Base-by-base conservation (phyloP, 768 basidiomycete genomes). In the Boletus sp. region DNA sequence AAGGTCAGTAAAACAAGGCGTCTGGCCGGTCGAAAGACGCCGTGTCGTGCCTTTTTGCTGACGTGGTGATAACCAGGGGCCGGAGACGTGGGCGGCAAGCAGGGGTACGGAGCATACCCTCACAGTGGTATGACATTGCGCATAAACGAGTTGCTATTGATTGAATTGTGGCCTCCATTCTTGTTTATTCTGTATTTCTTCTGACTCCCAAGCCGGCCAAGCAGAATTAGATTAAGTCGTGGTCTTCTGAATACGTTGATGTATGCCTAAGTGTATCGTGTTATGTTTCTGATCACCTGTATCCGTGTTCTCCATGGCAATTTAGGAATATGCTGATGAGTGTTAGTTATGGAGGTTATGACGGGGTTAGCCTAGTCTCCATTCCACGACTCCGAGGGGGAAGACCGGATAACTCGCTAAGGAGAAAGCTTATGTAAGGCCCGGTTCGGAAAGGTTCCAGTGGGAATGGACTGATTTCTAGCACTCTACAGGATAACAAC, bases 61-160 rank as follows among this genome's bases (percentile, higher is more conserved):
- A 54, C 11, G 18, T 4, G 24, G 33, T 48, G 9, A 17, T 20
- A 30, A 24, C 15, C 45, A 71, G 70, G 70, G 70, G 20, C 71
- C 70, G 4, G 67, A 73, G 53, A 60, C 70, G 8, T 71, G 70
- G 70, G 60, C 60, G 5, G 61, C 69, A 1, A 70, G 70, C 40
- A 64, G 66, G 47, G 70, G 70, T 3, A 71, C 66, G 6, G 70
- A 71, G 42, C 71, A 73, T 48, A 59, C 61, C 20, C 68, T 62
- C 5, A 48, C 53, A 0, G 71, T 56, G 32, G 56, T n/a, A 5
- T 71, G 47, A 59, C 14, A 7, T 17, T 5, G 28, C 12, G 7
- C 2, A n/a, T 12, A 9, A 11, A 39, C 7, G 14, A n/a, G n/a
- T n/a, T n/a, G n/a, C n/a, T n/a, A n/a, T n/a, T n/a, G 20, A 8